Percentiles rank a stretch among this genome's conserved stretches.
phyloP scores from a whole-genome alignment of 345 rosid species.

The Triadica sebifera region DNA sequence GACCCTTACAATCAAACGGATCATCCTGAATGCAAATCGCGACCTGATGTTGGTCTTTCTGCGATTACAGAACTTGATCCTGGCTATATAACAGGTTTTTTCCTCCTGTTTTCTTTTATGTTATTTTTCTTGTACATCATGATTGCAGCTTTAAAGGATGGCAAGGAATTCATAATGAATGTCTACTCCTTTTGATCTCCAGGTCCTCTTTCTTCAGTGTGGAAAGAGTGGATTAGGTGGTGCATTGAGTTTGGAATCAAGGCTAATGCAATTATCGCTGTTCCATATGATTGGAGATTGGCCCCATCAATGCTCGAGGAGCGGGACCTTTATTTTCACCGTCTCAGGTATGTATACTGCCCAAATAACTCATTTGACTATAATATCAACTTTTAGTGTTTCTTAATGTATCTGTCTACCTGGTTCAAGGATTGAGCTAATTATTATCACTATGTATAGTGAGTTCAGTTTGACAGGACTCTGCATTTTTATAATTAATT shows the following conservation, averaged over 20 bases:
- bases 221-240: conserved; percentile 99
- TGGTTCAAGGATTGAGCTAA: neutral
- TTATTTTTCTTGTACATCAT: neutral
- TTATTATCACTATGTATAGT: neutral
- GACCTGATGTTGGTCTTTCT: conserved; percentile 96
- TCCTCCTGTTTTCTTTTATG: neutral
- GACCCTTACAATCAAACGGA: conserved; percentile 97
- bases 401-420: neutral
- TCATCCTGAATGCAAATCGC: conserved; percentile 92
- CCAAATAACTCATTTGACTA: neutral
- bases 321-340: conserved; percentile 96
- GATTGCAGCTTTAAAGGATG: neutral
- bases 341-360: conserved; percentile 69
- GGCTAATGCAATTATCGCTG: conserved; percentile 92
- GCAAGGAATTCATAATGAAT: neutral
- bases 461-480: neutral
- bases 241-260: conserved; percentile 95
- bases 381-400: neutral
- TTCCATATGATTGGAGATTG: conserved; percentile 96
- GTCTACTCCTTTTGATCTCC: conserved; percentile 20
- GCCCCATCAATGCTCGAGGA: conserved; percentile 93
- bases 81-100: conserved; percentile 81
- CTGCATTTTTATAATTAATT: neutral
- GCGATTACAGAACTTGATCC: conserved; percentile 98
- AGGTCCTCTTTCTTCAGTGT: conserved; percentile 97